Evolutionary conservation across 164 flowering plant species (phyloP).

Genomic region (Pachysandra terminalis): DNA sequence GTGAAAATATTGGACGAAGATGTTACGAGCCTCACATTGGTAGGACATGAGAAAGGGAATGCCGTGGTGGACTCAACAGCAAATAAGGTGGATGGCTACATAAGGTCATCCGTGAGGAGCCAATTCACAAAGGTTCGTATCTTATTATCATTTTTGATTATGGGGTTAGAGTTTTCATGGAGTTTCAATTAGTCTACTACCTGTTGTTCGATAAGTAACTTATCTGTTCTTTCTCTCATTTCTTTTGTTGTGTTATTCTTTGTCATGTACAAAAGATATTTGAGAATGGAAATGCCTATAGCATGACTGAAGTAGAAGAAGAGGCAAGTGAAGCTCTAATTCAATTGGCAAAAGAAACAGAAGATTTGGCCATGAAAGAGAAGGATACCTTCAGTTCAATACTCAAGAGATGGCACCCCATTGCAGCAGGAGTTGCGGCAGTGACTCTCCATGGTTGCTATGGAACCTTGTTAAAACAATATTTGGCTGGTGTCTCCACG

Average conservation of each 20-base stretch:
- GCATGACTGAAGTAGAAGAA: constrained; percentile 28
- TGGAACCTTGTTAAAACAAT: constrained; percentile 68
- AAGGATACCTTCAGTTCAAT: constrained; percentile 68
- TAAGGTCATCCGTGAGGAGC: constrained; percentile 59
- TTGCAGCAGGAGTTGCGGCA: constrained; percentile 74
- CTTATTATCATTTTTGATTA: background rate
- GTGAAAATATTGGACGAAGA: constrained; percentile 67
- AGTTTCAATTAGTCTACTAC: background rate
- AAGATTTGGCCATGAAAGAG: constrained; percentile 68
- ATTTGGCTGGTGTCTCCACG: constrained; percentile 35
- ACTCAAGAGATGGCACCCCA: constrained; percentile 76
- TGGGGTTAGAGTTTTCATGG: too few relatives aligned
- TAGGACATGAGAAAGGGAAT: constrained; percentile 29
- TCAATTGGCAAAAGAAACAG: constrained; percentile 57
- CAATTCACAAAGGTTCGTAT: constrained; percentile 69
- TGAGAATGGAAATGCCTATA: constrained; percentile 33
- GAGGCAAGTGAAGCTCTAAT: constrained; percentile 46
- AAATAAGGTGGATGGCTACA: constrained; percentile 58
- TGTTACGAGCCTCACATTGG: constrained; percentile 21
- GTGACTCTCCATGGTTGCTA: constrained; percentile 81
- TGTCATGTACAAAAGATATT: constrained; percentile 35
- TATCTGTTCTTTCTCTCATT: background rate
- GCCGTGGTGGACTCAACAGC: constrained; percentile 26
- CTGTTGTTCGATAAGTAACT: background rate
- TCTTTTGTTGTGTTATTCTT: background rate